These are phyloP conservation scores for Apostasia shenzhenica DNA, from an alignment of 106 monocot genomes.

Conservation along the genomic window DNA sequence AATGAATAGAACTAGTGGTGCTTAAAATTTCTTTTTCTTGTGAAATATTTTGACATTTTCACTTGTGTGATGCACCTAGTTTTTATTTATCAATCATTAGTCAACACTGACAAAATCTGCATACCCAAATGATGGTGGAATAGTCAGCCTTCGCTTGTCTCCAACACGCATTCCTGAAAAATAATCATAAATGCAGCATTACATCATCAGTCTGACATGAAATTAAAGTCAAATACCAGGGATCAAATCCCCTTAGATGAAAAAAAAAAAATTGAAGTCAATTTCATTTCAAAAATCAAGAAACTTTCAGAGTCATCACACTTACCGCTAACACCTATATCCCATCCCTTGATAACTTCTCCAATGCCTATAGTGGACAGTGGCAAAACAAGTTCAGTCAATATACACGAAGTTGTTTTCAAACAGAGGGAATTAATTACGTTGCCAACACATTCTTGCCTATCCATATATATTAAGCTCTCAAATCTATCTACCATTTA, in stretches of 20 bases:
- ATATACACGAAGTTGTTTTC: neutral
- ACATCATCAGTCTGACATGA: neutral
- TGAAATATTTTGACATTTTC: too few relatives aligned
- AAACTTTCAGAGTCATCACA: neutral
- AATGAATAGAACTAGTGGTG: neutral
- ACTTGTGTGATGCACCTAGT: too few relatives aligned
- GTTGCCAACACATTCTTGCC: too few relatives aligned
- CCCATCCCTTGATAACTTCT: slow-evolving; percentile 94
- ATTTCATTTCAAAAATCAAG: neutral
- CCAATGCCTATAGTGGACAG: slow-evolving; percentile 59
- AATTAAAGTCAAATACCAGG: neutral
- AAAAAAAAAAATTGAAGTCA: neutral
- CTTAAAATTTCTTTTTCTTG: too few relatives aligned
- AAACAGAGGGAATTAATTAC: too few relatives aligned
- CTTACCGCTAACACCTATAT: slow-evolving; percentile 75
- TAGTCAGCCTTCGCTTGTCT: slow-evolving; percentile 79
- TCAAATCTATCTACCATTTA: too few relatives aligned
- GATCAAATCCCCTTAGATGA: too few relatives aligned
- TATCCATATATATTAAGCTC: too few relatives aligned
- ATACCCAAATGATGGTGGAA: slow-evolving; percentile 87
- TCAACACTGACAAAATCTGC: neutral
- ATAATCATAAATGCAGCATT: neutral
- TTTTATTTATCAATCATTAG: neutral
- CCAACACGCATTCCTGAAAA: slow-evolving; percentile 86
- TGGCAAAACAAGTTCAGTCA: neutral